Evolutionary conservation across 2,329 filamentous ascomycete genomes (phyloP).

Genomic region (Emmonsiellopsis sp.): DNA sequence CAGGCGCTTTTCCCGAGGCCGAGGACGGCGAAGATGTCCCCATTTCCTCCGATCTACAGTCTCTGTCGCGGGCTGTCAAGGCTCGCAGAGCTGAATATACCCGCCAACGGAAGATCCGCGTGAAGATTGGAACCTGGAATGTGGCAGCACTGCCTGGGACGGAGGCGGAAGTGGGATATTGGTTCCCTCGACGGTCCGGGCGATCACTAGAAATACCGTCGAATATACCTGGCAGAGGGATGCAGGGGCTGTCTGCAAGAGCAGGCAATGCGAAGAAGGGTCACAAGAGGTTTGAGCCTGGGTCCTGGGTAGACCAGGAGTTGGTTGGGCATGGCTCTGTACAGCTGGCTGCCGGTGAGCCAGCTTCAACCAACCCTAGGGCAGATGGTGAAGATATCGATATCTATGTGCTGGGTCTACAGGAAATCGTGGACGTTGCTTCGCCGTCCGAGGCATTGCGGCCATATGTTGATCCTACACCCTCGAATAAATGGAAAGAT

Average conservation of each 20-base stretch:
- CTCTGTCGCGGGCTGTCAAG: constrained; percentile 53
- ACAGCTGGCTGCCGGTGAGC: not conserved
- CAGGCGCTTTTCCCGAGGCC: constrained; percentile 39
- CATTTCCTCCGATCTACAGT: constrained; percentile 24
- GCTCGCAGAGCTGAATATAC: constrained; percentile 73
- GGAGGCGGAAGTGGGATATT: constrained; percentile 76
- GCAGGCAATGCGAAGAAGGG: not conserved
- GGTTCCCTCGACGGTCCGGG: constrained; percentile 51
- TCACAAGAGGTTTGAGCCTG: not conserved
- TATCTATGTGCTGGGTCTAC: constrained; percentile 80
- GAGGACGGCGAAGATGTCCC: constrained; percentile 13
- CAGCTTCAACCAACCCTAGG: constrained; percentile 22
- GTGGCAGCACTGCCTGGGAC: constrained; percentile 76
- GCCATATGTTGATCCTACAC: constrained; percentile 62
- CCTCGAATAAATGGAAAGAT: constrained; percentile 70
- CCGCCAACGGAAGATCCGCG: constrained; percentile 60
- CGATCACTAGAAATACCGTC: not conserved
- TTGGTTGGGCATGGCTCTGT: not conserved
- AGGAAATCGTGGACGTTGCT: constrained; percentile 84
- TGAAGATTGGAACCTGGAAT: constrained; percentile 96
- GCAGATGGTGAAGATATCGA: constrained; percentile 62
- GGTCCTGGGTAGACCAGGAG: constrained; percentile 1
- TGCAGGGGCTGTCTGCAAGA: not conserved
- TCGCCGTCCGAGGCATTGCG: constrained; percentile 66
- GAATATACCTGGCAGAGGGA: not conserved